Evolutionary conservation across 2,329 filamentous ascomycete species (phyloP).

Genomic region (Scleromitrula shiraiana): DNA sequence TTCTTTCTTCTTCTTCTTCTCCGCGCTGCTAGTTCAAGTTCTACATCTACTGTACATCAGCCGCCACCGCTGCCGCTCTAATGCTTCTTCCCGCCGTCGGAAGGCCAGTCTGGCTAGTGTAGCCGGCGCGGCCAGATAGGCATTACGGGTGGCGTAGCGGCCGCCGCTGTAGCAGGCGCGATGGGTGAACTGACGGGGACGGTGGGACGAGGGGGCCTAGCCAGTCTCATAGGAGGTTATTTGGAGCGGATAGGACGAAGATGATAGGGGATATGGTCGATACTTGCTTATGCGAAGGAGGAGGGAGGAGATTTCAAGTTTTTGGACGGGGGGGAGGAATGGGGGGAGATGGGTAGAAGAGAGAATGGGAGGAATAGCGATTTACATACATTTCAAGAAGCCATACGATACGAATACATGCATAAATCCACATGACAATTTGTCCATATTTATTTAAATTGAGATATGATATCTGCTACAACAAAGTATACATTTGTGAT

Average conservation of each 20-base stretch:
- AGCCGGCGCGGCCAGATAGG: conserved; percentile 86
- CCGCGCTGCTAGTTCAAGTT: conserved; percentile 42
- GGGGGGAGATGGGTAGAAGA: conserved; percentile 21
- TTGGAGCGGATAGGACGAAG: conserved; percentile 80
- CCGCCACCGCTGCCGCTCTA: conserved; percentile 62
- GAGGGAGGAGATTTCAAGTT: conserved; percentile 79
- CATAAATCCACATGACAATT: too few relatives aligned
- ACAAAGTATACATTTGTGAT: too few relatives aligned
- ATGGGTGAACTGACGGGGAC: conserved; percentile 79
- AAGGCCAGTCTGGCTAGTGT: conserved; percentile 85
- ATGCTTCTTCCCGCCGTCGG: conserved; percentile 64
- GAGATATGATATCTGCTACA: too few relatives aligned
- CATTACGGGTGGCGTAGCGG: conserved; percentile 83
- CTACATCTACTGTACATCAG: conserved; percentile 64
- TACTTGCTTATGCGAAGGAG: conserved; percentile 74
- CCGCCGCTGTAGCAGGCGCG: conserved; percentile 78
- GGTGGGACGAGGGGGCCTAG: conserved; percentile 76
- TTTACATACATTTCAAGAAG: too few relatives aligned
- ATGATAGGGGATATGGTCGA: conserved; percentile 79
- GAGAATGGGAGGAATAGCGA: conserved; percentile 36
- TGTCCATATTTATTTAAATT: too few relatives aligned
- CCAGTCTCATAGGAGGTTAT: conserved; percentile 76
- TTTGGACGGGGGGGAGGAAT: conserved; percentile 54
- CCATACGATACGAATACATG: too few relatives aligned
- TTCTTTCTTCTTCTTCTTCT: too few relatives aligned